A percentile compares a stretch with the other conserved stretches of the same genome.
These are phyloP conservation scores for Candida sithepensis DNA, from an alignment of 805 yeast genomes.

Conservation along the genomic window DNA sequence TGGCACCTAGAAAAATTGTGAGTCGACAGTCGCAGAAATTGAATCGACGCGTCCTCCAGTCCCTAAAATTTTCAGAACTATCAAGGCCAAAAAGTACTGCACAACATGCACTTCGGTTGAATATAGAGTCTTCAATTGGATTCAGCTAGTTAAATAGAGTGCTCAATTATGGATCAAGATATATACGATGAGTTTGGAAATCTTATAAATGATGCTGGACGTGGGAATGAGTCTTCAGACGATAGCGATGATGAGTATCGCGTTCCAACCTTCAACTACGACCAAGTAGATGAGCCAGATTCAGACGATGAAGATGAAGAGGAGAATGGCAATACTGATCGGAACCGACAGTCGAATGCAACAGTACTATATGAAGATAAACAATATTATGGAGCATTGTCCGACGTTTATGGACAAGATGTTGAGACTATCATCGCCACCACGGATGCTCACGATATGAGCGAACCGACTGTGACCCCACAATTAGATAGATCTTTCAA, in stretches of 20 bases:
- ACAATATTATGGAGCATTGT: slow-evolving; percentile 37
- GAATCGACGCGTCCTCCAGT: too few relatives aligned
- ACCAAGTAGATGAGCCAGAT: slow-evolving; percentile 8
- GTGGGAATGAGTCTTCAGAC: slow-evolving; percentile 37
- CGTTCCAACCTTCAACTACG: slow-evolving; percentile 1
- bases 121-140: too few relatives aligned
- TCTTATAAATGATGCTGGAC: slow-evolving; percentile 49
- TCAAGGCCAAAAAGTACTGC: too few relatives aligned
- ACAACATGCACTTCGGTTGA: too few relatives aligned
- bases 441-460: slow-evolving; percentile 42
- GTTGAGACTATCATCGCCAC: slow-evolving; percentile 60
- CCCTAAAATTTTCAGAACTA: too few relatives aligned
- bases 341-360: slow-evolving; percentile 12
- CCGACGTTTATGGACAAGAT: slow-evolving; percentile 51
- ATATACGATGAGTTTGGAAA: slow-evolving; percentile 84
- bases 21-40: too few relatives aligned
- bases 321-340: slow-evolving; percentile 10
- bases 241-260: slow-evolving; percentile 8
- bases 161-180: slow-evolving; percentile 52
- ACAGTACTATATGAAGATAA: slow-evolving; percentile 45
- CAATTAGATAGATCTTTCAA: slow-evolving; percentile 37
- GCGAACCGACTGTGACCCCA: slow-evolving; percentile 67
- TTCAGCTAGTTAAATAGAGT: too few relatives aligned
- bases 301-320: slow-evolving; percentile 25
- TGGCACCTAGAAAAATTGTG: too few relatives aligned